phyloP scores from a whole-genome alignment of 169 alveolate species.

The Plasmodium chabaudi region DNA sequence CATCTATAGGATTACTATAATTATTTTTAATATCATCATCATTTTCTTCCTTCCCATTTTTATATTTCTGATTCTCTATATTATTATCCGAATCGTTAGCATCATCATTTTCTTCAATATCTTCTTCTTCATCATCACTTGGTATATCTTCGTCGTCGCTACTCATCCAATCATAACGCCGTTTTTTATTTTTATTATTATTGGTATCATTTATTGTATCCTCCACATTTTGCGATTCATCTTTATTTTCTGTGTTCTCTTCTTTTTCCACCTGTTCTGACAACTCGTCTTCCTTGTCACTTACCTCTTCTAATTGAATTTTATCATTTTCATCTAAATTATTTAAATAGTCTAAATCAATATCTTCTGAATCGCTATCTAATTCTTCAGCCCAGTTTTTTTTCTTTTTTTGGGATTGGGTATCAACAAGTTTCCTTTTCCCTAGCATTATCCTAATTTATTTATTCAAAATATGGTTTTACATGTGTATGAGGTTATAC shows the following conservation, averaged over 20 bases:
- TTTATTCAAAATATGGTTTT: constrained; percentile 23
- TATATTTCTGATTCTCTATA: constrained; percentile 2
- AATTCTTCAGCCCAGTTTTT: constrained; percentile 75
- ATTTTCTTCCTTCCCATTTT: background rate
- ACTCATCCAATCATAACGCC: constrained; percentile 76
- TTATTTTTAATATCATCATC: background rate
- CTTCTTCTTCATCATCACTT: constrained; percentile 56
- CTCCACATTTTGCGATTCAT: background rate
- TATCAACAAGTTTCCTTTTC: constrained; percentile 37
- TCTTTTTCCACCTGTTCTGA: background rate
- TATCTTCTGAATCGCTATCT: constrained; percentile 71
- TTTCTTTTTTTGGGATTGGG: constrained; percentile 54
- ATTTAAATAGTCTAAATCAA: constrained; percentile 67
- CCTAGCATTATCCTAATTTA: constrained; percentile 58
- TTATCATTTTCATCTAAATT: constrained; percentile 33
- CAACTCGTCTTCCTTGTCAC: constrained; percentile 1
- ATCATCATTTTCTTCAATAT: background rate
- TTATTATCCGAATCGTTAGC: background rate
- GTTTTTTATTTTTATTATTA: constrained; percentile 24
- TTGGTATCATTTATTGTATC: constrained; percentile 6
- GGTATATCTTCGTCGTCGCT: constrained; percentile 77
- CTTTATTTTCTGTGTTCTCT: constrained; percentile 7
- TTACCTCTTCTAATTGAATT: constrained; percentile 24
- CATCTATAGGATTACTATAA: constrained; percentile 4
- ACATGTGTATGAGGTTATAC: constrained; percentile 24